These are phyloP conservation scores for Kondoa malvinella DNA, from an alignment of 768 basidiomycete genomes.

Conservation along the genomic window DNA sequence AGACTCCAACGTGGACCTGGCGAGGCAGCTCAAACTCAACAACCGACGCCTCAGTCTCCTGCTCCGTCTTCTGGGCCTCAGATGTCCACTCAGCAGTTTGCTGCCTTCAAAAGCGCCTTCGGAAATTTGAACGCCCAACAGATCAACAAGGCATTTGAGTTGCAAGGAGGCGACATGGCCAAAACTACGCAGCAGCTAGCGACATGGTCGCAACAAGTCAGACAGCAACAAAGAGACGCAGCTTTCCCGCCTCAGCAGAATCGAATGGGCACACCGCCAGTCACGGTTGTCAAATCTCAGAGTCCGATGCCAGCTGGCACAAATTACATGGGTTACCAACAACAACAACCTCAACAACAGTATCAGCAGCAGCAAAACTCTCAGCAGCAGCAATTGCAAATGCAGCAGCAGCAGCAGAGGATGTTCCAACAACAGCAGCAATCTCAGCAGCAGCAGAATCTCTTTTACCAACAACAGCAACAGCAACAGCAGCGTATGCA, in stretches of 20 bases:
- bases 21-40: not conserved
- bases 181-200: not conserved
- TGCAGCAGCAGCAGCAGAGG: not conserved
- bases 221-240: not conserved
- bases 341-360: not conserved
- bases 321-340: not conserved
- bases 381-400: not conserved
- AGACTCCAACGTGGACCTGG: not conserved
- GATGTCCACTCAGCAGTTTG: not conserved
- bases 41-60: not conserved
- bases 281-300: not conserved
- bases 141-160: not conserved
- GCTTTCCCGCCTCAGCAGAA: not conserved
- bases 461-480: no score
- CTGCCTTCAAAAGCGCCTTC: not conserved
- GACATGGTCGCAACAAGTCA: not conserved
- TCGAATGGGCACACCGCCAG: not conserved
- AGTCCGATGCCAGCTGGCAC: not conserved
- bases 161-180: not conserved
- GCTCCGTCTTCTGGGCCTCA: not conserved
- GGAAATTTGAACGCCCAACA: not conserved
- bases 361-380: not conserved
- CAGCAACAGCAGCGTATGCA: conserved; percentile 2
- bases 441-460: conserved; percentile 7
- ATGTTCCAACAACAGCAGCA: not conserved